Conservation (phyloP, 108 stramenopile species). For the Cyclotella atomus region DNA sequence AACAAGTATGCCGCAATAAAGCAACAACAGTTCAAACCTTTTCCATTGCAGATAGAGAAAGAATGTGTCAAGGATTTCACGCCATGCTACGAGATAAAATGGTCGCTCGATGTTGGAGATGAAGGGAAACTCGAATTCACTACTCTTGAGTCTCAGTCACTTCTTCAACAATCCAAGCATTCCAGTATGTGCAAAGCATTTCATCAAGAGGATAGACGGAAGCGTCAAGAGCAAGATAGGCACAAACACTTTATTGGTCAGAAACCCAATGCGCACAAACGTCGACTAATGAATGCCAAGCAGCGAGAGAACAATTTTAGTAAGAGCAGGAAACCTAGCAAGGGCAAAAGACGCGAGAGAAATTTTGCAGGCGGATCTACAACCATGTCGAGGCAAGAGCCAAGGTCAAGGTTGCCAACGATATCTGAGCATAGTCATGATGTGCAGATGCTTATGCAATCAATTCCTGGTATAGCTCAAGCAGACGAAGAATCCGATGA, state of each 20-base stretch:
- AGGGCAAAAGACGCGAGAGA: conserved; percentile 21
- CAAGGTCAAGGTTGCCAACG: too few relatives aligned
- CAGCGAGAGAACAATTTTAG: conserved; percentile 19
- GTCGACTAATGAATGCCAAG: conserved; percentile 2
- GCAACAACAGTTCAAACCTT: conserved; percentile 47
- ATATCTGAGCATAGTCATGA: conserved; percentile 13
- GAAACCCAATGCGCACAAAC: conserved; percentile 2
- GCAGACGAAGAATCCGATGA: background rate
- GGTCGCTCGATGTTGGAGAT: conserved; percentile 59
- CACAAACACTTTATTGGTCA: conserved; percentile 60
- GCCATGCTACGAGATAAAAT: conserved; percentile 61
- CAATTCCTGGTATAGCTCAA: background rate
- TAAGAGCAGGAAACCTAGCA: background rate
- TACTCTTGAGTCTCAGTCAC: conserved; percentile 58
- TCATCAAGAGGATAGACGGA: conserved; percentile 36
- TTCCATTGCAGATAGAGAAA: conserved; percentile 56
- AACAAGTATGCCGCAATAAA: conserved; percentile 37
- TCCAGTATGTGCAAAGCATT: conserved; percentile 61
- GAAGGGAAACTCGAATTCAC: conserved; percentile 54
- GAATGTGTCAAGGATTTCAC: conserved; percentile 36
- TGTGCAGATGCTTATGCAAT: conserved; percentile 25
- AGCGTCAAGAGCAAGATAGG: conserved; percentile 58
- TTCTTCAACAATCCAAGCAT: conserved; percentile 47
- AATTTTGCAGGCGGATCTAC: conserved; percentile 3
- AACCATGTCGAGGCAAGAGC: background rate